Evolutionary conservation across 176 grass and related monocot species (phyloP), one percentile per base, ranked within the genome.

Genomic region (Hyparrhenia diplandra): DNA sequence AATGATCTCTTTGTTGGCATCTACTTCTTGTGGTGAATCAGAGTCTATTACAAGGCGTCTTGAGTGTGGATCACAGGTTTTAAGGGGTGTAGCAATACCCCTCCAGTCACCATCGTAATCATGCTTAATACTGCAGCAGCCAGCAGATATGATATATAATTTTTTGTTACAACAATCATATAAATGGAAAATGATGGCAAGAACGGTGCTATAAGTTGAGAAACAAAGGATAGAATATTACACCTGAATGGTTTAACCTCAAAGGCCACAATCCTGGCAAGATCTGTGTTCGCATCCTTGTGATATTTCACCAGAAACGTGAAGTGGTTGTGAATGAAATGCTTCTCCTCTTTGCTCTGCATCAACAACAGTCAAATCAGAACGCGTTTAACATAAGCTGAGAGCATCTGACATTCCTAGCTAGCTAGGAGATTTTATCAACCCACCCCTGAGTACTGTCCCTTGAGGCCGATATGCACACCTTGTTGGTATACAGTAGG

Each of bases 171-270:
- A 74, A 32, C 17, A 35, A 57, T 32, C 25, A 84, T 14, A 75
- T 23, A 80, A 59, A 45, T 45, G 18, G 14, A 72, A 71, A 74
- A 13, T 9, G 45, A 67, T 7, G 63, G 18, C 1, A 2, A 28
- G 29, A 5, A 70, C 1, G 17, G 21, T n/a, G 11, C 12, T 8
- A 54, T 13, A 75, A 14, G 31, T 63, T 30, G 6, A 71, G 8
- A 46, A 76, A 69, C 0, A 2, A 2, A 65, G 16, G 52, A 16
- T 66, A 64, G 35, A 62, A 60, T 54, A 55, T 69, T 31, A 11
- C 46, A 92, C 95, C 95, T 98, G 88, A 63, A 91, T 35, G 90
- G 90, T 66, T 98, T 98, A 47, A 94, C 95, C 81, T 94, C 95
- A 54, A 98, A 98, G 73, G 77, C 92, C 57, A 98, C 95, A 64